These are phyloP conservation scores for Boletales sp. DNA, from an alignment of 768 basidiomycete species.

Conservation along the genomic window DNA sequence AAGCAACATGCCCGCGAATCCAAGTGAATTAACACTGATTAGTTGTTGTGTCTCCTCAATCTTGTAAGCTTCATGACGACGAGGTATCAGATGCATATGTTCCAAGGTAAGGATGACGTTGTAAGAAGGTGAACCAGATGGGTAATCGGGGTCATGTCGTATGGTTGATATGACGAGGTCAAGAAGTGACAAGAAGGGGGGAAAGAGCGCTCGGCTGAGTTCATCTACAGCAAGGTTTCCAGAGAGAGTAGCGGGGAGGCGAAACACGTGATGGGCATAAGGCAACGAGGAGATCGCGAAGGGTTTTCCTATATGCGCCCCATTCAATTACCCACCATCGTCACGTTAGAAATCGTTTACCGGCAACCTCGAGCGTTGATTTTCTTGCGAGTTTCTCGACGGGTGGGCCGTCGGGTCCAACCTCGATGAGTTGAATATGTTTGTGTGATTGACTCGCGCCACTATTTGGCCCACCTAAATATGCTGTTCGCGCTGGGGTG, in stretches of 20 bases:
- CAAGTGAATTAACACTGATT: conserved; percentile 81
- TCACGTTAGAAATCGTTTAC: conserved; percentile 6
- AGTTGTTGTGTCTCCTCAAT: conserved; percentile 50
- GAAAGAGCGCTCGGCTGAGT: conserved; percentile 50
- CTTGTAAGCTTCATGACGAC: conserved; percentile 57
- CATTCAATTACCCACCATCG: conserved; percentile 1
- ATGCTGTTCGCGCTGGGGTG: background rate
- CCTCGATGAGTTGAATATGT: conserved; percentile 83
- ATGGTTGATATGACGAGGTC: conserved; percentile 75
- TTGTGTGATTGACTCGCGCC: conserved; percentile 92
- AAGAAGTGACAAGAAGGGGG: conserved; percentile 67
- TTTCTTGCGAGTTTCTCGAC: conserved; percentile 66
- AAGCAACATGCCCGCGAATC: conserved; percentile 86
- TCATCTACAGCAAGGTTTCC: conserved; percentile 30
- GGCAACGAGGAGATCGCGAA: conserved; percentile 66
- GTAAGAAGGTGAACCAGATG: conserved; percentile 68
- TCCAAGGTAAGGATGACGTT: conserved; percentile 79
- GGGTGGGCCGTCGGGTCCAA: conserved; percentile 64
- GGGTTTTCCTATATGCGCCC: conserved; percentile 52
- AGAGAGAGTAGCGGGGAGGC: conserved; percentile 33
- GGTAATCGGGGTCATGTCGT: conserved; percentile 62
- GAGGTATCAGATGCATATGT: conserved; percentile 85
- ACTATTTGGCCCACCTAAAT: conserved; percentile 65
- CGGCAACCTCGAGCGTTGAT: conserved; percentile 48
- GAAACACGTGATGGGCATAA: conserved; percentile 78